Evolutionary conservation across 2,329 filamentous ascomycete species (phyloP), one percentile per base, ranked within the genome.

Genomic region (Chaetomiaceae sp.): DNA sequence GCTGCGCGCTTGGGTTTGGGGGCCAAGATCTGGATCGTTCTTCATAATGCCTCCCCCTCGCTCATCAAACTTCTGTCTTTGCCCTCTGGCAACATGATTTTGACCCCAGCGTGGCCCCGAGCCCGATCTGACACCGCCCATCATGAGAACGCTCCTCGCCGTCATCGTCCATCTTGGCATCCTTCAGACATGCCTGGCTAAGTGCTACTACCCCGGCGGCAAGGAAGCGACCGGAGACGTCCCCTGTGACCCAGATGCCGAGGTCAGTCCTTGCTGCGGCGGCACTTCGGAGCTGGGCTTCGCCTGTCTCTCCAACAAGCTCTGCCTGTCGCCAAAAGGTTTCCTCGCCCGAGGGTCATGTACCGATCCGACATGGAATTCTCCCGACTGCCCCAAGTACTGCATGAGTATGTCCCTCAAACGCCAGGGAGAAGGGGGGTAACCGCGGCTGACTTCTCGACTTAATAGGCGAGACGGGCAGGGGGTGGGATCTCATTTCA

Each of bases 161-260:
- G 17, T 40, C 17, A 25, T 49, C 36, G 27, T 31, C 14, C 37
- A 40, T 22, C 27, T 40, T 7, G 27, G 17, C 47, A 4, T 49
- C 3, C 20, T 48, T n/a, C 25, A 23, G 11, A 15, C 14, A 19
- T 22, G 31, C 15, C 23, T 37, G 8, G 47, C 15, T 17, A 36
- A 31, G 36, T 56, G 54, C 29, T 53, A 51, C 46, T 56, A 53
- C 17, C 50, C 47, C 6, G 23, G 34, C 20, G 54, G 49, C 9
- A 3, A n/a, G 7, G 25, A 29, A 36, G 36, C 54, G 2, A 23
- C 2, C 3, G 15, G 6, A 15, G 50, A 53, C 42, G 17, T 38
- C 17, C 50, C 54, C 15, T 56, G 54, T 29, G 51, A 56, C 14
- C 29, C 50, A 7, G 40, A 56, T 14, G 54, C 50, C n/a, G 54